Evolutionary conservation across 2,329 filamentous ascomycete species (phyloP), one percentile per base, ranked within the genome.

Genomic region (Capronia americana): DNA sequence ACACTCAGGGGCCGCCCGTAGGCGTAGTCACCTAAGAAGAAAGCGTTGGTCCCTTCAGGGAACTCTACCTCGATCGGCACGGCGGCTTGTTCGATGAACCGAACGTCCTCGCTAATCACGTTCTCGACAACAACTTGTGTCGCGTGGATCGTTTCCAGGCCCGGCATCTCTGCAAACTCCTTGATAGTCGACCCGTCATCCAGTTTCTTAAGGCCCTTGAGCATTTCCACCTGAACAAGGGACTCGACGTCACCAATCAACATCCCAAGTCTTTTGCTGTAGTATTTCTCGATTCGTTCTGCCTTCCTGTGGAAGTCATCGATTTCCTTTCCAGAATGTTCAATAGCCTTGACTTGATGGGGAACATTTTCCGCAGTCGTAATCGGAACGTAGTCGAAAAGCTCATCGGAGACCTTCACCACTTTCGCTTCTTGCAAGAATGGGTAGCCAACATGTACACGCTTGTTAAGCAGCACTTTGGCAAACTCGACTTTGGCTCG

Each of bases 361-460:
- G 83, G 83, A 66, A 87, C 87, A 69, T 88, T 85, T 46, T 88
- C 83, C 65, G 87, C 87, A 68, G 88, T 85, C 38, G 88, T 83
- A 1, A 90, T 85, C 41, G 95, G 82, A 20, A 88, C 84, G 75
- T 97, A 99, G 73, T 91, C 90, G 76, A 98, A 98, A 30, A 98
- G 83, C 77, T 98, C 94, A 76, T 99, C 95, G 0, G 93, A 94
- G 1, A 98, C 92, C 63, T 89, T 90, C 59, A 92, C 85, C 32
- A 99, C 89, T 80, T 94, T 94, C 61, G 92, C 95, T 80, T 99
- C 96, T 73, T 96, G 92, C 70, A 99, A 81, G 81, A 97, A 99
- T 1, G 95, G 95, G 75, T 96, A 99, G 44, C 94, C 93, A 67
- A 98, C 91, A 76, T 92, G 92, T 66, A 96, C 93, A 67, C 89